Percentiles rank a stretch among this genome's conserved stretches.
phyloP scores from a whole-genome alignment of 2,329 filamentous ascomycete species.

The Endothia cerciana region DNA sequence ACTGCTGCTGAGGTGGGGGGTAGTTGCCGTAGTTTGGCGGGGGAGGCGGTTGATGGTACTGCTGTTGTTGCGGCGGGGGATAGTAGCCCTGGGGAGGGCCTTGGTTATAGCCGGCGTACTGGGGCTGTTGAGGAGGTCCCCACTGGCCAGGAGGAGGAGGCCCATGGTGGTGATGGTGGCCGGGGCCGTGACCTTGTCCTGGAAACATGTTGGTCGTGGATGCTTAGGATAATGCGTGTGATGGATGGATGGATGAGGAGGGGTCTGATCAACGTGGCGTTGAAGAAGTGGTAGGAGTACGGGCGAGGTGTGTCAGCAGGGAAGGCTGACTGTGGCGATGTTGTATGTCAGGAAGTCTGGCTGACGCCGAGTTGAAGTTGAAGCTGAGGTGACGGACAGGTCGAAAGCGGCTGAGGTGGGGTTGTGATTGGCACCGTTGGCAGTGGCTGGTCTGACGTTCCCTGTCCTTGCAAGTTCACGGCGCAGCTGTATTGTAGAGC shows the following conservation, averaged over 20 bases:
- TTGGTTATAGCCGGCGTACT: conserved; percentile 10
- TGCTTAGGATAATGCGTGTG: not conserved
- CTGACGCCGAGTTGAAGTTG: not conserved
- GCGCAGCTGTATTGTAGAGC: too few species aligned
- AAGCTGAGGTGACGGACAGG: too few species aligned
- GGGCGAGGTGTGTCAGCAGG: not conserved
- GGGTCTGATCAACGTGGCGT: not conserved
- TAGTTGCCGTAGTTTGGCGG: conserved; percentile 29
- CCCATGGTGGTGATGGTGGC: conserved; percentile 26
- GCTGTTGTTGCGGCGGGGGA: conserved; percentile 7
- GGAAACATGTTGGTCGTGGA: conserved; percentile 29
- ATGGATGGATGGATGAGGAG: not conserved
- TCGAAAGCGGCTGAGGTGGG: not conserved
- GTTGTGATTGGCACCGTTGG: not conserved
- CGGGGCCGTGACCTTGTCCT: conserved; percentile 35
- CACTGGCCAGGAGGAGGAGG: conserved; percentile 30
- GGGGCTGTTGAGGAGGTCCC: conserved; percentile 15
- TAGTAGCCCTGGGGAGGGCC: conserved; percentile 17
- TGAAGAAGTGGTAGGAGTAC: not conserved
- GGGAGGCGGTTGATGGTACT: conserved; percentile 10
- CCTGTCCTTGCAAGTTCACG: too few species aligned
- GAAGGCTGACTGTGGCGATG: not conserved
- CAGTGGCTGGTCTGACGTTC: too few species aligned
- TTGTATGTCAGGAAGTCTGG: not conserved
- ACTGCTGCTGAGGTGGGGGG: conserved; percentile 12